Percentiles rank a stretch among this genome's conserved stretches.
These are phyloP conservation scores for Eucalyptus pauciflora DNA, from an alignment of 345 rosid species.

Conservation along the genomic window DNA sequence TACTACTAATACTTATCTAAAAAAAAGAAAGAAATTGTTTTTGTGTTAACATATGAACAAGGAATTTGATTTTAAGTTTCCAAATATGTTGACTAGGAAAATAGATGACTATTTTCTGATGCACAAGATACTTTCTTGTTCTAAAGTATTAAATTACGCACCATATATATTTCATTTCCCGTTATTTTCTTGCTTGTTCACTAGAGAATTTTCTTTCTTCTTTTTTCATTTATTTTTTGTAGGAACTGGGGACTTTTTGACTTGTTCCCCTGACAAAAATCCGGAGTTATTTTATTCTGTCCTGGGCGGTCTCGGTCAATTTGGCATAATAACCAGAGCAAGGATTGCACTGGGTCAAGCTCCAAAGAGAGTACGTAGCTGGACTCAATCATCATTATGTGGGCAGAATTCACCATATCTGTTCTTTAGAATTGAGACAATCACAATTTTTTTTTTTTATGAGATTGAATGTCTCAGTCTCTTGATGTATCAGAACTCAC, in stretches of 20 bases:
- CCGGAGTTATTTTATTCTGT: not conserved
- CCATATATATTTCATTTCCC: not conserved
- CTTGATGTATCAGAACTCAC: not conserved
- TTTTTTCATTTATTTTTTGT: not conserved
- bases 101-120: not conserved
- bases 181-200: not conserved
- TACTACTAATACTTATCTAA: not conserved
- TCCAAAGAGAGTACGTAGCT: not conserved
- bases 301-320: slow-evolving; percentile 1
- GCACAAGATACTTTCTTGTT: not conserved
- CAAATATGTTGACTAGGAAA: not conserved
- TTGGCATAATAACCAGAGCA: slow-evolving; percentile 1
- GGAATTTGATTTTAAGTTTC: not conserved
- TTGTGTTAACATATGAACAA: not conserved
- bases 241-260: not conserved
- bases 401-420: not conserved
- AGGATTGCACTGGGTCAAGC: not conserved
- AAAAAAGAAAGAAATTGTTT: no score
- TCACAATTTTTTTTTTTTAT: not conserved
- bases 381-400: no score
- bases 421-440: not conserved
- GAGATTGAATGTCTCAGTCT: not conserved
- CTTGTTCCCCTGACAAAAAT: not conserved
- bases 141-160: not conserved
- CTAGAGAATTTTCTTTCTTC: not conserved